Conservation (phyloP, 768 basidiomycete species). For the Mycena crocata region DNA sequence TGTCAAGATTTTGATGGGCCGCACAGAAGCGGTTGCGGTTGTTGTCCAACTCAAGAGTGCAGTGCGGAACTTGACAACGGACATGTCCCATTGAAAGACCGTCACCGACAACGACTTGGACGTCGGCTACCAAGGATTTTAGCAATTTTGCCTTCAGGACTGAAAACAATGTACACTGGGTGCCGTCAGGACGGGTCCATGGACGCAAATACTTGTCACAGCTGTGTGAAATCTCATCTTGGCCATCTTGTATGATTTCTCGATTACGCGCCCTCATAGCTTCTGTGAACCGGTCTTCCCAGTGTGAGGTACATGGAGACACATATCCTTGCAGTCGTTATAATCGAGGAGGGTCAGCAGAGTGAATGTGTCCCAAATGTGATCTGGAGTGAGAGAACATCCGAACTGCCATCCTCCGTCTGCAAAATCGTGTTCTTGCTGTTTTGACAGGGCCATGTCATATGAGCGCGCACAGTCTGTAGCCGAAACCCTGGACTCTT, state of each 20-base stretch:
- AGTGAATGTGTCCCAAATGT: conserved; percentile 47
- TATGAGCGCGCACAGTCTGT: conserved; percentile 32
- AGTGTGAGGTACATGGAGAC: conserved; percentile 38
- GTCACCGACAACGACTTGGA: conserved; percentile 26
- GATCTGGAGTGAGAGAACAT: conserved; percentile 33
- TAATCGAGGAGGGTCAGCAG: conserved; percentile 42
- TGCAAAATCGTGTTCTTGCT: conserved; percentile 14
- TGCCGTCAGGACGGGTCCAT: conserved; percentile 25
- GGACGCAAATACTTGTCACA: conserved; percentile 41
- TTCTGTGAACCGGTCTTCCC: conserved; percentile 39
- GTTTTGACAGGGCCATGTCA: conserved; percentile 26
- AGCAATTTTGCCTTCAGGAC: not conserved
- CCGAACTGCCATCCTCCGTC: conserved; percentile 38
- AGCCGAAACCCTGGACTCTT: conserved; percentile 27
- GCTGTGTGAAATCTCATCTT: conserved; percentile 40
- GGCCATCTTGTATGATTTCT: conserved; percentile 37
- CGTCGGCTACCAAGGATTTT: conserved; percentile 2
- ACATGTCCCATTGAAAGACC: conserved; percentile 32
- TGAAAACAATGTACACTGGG: conserved; percentile 1
- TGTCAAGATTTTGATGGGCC: conserved; percentile 6
- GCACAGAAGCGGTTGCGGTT: conserved; percentile 36
- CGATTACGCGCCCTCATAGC: conserved; percentile 41
- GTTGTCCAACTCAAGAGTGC: conserved; percentile 25
- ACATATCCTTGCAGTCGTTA: not conserved
- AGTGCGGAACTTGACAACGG: conserved; percentile 28